Conservation (phyloP, 805 yeast genomes). For the Cyberlindnera maritima region DNA sequence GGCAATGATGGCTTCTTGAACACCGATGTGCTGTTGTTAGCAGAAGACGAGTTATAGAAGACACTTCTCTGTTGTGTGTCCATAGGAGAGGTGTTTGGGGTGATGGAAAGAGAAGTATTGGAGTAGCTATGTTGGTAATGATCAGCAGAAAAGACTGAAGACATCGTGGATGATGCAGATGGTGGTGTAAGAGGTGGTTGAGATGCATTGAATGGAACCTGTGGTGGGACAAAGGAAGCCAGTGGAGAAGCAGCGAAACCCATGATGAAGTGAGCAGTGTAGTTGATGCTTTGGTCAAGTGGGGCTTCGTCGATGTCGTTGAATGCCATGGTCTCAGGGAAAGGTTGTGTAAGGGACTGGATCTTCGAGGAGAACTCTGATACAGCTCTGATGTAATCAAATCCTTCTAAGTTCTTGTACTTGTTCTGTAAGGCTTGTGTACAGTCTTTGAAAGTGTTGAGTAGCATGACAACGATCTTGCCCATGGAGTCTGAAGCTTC, state of each 20-base stretch:
- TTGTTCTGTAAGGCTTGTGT: constrained; percentile 26
- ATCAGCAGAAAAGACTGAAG: constrained; percentile 21
- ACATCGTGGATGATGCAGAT: constrained; percentile 30
- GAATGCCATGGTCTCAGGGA: constrained; percentile 14
- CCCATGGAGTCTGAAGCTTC: constrained; percentile 17
- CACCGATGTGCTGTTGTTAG: constrained; percentile 1
- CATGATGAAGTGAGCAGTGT: constrained; percentile 10
- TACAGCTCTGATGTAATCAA: constrained; percentile 32
- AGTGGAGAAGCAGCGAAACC: constrained; percentile 12
- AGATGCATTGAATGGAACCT: constrained; percentile 18
- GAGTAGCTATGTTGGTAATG: constrained; percentile 13
- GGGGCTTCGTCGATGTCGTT: constrained; percentile 12
- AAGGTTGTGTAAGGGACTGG: constrained; percentile 9
- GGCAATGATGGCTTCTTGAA: constrained; percentile 13
- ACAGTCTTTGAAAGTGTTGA: constrained; percentile 18
- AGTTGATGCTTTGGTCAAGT: constrained; percentile 6
- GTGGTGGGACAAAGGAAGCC: constrained; percentile 13
- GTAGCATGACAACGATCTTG: constrained; percentile 16
- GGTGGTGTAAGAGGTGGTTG: constrained; percentile 32
- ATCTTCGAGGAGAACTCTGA: constrained; percentile 29
- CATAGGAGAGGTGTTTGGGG: constrained; percentile 19
- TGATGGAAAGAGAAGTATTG: constrained; percentile 14
- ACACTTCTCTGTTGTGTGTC: constrained; percentile 10
- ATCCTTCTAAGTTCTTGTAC: constrained; percentile 13
- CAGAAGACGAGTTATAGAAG: constrained; percentile 6